These are phyloP conservation scores for Candida morakotiae DNA, from an alignment of 805 yeast genomes.

Conservation along the genomic window DNA sequence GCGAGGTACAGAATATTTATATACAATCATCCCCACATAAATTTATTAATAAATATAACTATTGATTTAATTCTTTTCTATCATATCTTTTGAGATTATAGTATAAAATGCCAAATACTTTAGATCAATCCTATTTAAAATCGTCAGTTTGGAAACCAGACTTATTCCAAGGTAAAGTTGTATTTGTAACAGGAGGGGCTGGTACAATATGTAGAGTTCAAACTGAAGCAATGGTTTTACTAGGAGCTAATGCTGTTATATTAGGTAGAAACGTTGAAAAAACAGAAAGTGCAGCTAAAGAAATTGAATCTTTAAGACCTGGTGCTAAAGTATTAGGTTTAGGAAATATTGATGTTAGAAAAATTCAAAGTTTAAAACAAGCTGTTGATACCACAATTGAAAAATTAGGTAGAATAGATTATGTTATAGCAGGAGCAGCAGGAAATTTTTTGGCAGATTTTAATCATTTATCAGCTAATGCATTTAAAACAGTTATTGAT, in stretches of 20 bases:
- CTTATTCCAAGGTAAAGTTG: constrained; percentile 79
- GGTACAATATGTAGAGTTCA: constrained; percentile 94
- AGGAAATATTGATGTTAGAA: constrained; percentile 76
- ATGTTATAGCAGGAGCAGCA: constrained; percentile 92
- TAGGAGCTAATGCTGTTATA: constrained; percentile 87
- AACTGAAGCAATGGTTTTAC: constrained; percentile 72
- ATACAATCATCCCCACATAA: no score
- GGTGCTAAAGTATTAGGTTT: constrained; percentile 69
- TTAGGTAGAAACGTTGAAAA: constrained; percentile 72
- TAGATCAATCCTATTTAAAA: constrained; percentile 28
- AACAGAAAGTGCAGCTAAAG: constrained; percentile 65
- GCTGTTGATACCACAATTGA: constrained; percentile 68
- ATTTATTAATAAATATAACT: no score
- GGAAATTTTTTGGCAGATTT: constrained; percentile 87
- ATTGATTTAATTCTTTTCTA: no score
- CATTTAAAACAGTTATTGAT: constrained; percentile 81
- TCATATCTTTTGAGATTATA: no score
- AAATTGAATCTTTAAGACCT: constrained; percentile 51
- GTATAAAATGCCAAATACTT: constrained; percentile 15
- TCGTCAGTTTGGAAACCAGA: constrained; percentile 48
- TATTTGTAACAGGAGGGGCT: constrained; percentile 92
- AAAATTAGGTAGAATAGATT: constrained; percentile 75
- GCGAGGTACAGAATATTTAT: no score
- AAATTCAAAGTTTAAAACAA: constrained; percentile 48
- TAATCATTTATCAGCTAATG: constrained; percentile 74